Evolutionary conservation across 2,329 filamentous ascomycete species (phyloP).

Genomic region (Alternaria panax): DNA sequence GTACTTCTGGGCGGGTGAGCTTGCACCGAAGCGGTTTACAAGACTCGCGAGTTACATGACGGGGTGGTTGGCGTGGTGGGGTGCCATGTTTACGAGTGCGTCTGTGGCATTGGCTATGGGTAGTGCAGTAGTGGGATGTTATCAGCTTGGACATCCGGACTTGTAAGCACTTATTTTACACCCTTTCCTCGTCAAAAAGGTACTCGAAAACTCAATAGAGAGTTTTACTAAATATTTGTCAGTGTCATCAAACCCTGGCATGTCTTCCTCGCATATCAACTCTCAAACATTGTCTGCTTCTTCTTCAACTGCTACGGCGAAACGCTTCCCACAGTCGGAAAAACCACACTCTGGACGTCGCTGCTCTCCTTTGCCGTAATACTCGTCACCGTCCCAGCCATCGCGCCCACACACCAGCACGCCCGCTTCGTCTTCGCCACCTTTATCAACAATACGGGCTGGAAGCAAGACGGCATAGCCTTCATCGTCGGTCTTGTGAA

Average conservation of each 20-base stretch:
- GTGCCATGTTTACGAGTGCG: constrained; percentile 62
- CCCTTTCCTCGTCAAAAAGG: not conserved
- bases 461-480: constrained; percentile 56
- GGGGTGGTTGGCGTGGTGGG: constrained; percentile 63
- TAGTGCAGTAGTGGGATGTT: constrained; percentile 60
- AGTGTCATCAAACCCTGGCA: constrained; percentile 48
- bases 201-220: not conserved
- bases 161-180: constrained; percentile 52
- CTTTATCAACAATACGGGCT: constrained; percentile 62
- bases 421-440: constrained; percentile 61
- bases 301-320: constrained; percentile 57
- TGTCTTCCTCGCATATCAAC: constrained; percentile 56
- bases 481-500: constrained; percentile 62
- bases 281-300: constrained; percentile 58
- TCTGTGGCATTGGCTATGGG: constrained; percentile 60
- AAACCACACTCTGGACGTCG: constrained; percentile 55
- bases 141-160: constrained; percentile 60
- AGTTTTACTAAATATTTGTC: not conserved
- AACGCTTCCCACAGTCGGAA: constrained; percentile 51
- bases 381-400: constrained; percentile 57
- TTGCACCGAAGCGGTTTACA: constrained; percentile 56
- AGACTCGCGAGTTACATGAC: constrained; percentile 58
- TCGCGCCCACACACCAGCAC: constrained; percentile 53
- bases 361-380: constrained; percentile 59
- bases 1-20: constrained; percentile 60